Evolutionary conservation across 176 grass and related monocot species (phyloP).

Genomic region (Eragrostis curvula): DNA sequence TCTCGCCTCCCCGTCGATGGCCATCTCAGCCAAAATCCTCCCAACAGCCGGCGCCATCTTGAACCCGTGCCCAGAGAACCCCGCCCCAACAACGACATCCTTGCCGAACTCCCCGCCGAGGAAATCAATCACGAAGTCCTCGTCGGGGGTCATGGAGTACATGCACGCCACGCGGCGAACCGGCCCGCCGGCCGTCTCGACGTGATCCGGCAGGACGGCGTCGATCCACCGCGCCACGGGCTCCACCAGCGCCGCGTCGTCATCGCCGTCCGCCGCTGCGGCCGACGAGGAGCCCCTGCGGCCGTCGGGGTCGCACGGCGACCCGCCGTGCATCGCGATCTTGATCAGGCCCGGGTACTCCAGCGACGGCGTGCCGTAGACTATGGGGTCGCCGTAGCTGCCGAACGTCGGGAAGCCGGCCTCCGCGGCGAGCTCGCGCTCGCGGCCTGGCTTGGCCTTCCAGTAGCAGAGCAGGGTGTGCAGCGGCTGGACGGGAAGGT

Average conservation of each 20-base stretch:
- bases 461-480: conserved; percentile 83
- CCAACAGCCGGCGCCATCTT: conserved; percentile 73
- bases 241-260: conserved; percentile 32
- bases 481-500: conserved; percentile 68
- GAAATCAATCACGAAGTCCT: conserved; percentile 81
- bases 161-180: conserved; percentile 71
- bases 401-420: conserved; percentile 89
- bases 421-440: conserved; percentile 48
- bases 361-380: conserved; percentile 83
- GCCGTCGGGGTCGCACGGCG: conserved; percentile 77
- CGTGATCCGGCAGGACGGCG: conserved; percentile 46
- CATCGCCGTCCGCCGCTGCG: not conserved
- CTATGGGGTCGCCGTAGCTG: conserved; percentile 69
- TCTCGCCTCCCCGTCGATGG: conserved; percentile 46
- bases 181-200: conserved; percentile 63
- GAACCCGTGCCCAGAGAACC: conserved; percentile 92
- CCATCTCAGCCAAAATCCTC: conserved; percentile 75
- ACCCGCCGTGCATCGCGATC: conserved; percentile 73
- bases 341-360: conserved; percentile 91
- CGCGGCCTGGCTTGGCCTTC: conserved; percentile 62
- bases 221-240: conserved; percentile 72
- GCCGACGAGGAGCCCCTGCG: conserved; percentile 49
- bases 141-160: conserved; percentile 93
- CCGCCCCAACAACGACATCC: conserved; percentile 75
- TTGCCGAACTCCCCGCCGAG: conserved; percentile 71